Percentiles rank a stretch among this genome's conserved stretches.
Evolutionary conservation across 2,329 filamentous ascomycete genomes (phyloP).

Genomic region (Podosphaera fusca): DNA sequence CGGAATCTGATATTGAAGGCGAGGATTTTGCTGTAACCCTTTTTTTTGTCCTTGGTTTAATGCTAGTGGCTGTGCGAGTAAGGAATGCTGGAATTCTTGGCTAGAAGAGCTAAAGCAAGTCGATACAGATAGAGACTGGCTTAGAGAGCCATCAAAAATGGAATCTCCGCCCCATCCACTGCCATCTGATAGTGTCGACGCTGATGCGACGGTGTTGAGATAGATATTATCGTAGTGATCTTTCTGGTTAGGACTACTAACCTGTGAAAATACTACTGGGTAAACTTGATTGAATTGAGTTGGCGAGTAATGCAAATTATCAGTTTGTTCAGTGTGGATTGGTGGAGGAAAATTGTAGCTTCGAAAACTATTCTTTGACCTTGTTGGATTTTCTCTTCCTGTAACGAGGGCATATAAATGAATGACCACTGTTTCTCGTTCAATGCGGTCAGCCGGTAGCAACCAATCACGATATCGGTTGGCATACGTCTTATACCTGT

Average conservation of each 20-base stretch:
- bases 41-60: not conserved
- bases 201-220: not conserved
- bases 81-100: not conserved
- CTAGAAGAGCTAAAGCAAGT: not conserved
- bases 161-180: not conserved
- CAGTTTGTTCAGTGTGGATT: not conserved
- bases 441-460: slow-evolving; percentile 7
- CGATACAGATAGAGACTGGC: not conserved
- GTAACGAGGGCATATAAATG: slow-evolving; percentile 8
- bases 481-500: slow-evolving; percentile 12
- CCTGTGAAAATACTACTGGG: not conserved
- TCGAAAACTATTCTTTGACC: not conserved
- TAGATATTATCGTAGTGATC: not conserved
- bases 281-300: not conserved
- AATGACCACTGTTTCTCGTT: slow-evolving; percentile 8
- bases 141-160: not conserved
- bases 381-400: not conserved
- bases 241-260: not conserved
- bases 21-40: not conserved
- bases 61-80: not conserved
- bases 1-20: not conserved
- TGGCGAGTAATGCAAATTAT: not conserved
- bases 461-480: slow-evolving; percentile 11
- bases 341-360: not conserved
- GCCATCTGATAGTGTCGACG: not conserved